phyloP scores from a whole-genome alignment of 2,329 filamentous ascomycete species.

The Fusarium verrucosum region DNA sequence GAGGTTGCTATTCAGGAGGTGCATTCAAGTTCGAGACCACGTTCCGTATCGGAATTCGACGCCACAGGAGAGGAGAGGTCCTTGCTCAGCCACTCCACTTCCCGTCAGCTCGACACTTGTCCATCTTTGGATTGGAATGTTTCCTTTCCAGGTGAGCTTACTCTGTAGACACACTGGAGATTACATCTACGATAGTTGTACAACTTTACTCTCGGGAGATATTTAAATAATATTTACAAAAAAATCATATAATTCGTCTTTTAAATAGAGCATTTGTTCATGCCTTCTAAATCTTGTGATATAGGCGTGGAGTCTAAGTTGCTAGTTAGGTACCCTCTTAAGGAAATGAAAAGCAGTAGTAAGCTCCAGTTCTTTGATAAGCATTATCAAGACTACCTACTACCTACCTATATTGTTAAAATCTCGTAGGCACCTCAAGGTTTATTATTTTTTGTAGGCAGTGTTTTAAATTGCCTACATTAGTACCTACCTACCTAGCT shows the following conservation, averaged over 20 bases:
- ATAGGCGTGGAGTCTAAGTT: too few relatives aligned
- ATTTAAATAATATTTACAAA: neutral
- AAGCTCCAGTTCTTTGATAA: too few relatives aligned
- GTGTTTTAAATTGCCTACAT: too few relatives aligned
- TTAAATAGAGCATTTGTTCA: too few relatives aligned
- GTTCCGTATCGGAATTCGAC: constrained; percentile 32
- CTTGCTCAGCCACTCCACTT: constrained; percentile 33
- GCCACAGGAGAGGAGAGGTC: constrained; percentile 23
- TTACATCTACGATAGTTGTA: neutral
- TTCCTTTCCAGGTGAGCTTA: constrained; percentile 2
- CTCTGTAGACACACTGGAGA: neutral
- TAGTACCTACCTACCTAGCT: too few relatives aligned
- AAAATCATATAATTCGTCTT: neutral
- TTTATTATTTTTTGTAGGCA: too few relatives aligned
- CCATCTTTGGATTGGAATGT: constrained; percentile 9
- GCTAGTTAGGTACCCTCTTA: too few relatives aligned
- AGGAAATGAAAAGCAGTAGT: too few relatives aligned
- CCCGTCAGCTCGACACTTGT: constrained; percentile 18
- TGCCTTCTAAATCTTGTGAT: too few relatives aligned
- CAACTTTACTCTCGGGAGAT: neutral
- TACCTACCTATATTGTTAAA: too few relatives aligned
- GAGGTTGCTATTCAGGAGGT: constrained; percentile 32
- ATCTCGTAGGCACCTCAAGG: too few relatives aligned
- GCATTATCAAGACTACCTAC: too few relatives aligned
- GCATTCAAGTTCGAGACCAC: constrained; percentile 37